Evolutionary conservation across 2,329 filamentous ascomycete species (phyloP), one percentile per base, ranked within the genome.

Genomic region (Trichoderma sp.): DNA sequence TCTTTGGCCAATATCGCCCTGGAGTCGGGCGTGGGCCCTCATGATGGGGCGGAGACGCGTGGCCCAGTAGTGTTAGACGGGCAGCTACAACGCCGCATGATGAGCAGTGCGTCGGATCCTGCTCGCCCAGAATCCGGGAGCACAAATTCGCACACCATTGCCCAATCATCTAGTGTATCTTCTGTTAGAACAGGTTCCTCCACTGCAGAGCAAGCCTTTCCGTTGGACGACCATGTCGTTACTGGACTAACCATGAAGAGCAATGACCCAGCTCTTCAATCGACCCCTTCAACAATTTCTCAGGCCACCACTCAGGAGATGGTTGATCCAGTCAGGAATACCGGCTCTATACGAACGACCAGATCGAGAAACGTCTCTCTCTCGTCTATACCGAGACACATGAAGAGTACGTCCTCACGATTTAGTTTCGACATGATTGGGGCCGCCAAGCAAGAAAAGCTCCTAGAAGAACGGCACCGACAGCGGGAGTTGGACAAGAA

Each of bases 351-450:
- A 15, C 75, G 75, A 2, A 80, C 80, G 3, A 81, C 79, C 1
- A 81, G 83, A 81, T 88, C 88, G 1, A 84, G 86, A 47, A 86
- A 88, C 69, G 77, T 84, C 3, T 90, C 87, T n/a, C 77, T 83
- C 2, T 87, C 85, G 7, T 84, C 86, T 1, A 73, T 91, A 39
- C 89, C 89, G 3, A 87, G 82, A 72, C 89, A 91, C 73, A 91
- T 91, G 89, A 91, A 91, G 80, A 94, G 92, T 78, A 93, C 91
- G 12, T 93, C 92, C 0, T 94, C 92, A 0, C 85, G 93, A 15
- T 95, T 95, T 78, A 95, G 92, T 76, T 95, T 95, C 76, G 92
- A 95, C 76, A 93, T 94, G 85, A 88, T 90, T 17, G 91, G 91
- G 6, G 88, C 88, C 6, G 91, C 91, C 15, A 87, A 88, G 72